These are phyloP conservation scores for Citrus medica DNA, from an alignment of 345 rosid genomes.

Conservation along the genomic window DNA sequence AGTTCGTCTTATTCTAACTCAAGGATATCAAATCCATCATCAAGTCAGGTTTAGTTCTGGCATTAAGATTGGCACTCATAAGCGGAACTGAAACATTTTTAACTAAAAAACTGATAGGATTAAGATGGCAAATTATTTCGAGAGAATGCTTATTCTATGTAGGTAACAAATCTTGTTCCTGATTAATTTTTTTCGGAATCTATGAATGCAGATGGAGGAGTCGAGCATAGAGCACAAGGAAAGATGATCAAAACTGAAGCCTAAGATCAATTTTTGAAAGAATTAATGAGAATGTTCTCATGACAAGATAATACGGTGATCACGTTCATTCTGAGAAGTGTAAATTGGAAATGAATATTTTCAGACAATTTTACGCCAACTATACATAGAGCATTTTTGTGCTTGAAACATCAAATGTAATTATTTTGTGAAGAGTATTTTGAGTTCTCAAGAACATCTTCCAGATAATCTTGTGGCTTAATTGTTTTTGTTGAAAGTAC, in stretches of 20 bases:
- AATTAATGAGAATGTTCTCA: not conserved
- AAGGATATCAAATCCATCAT: not conserved
- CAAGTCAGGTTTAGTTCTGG: conserved; percentile 20
- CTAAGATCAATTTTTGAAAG: not conserved
- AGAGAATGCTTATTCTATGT: not conserved
- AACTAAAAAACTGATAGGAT: not conserved
- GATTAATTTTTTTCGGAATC: not conserved
- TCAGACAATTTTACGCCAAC: not conserved
- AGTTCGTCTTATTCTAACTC: conserved; percentile 10
- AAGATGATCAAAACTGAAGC: not conserved
- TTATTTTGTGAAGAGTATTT: not conserved
- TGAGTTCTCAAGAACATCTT: not conserved
- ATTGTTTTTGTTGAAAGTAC: not conserved
- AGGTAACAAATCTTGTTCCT: not conserved
- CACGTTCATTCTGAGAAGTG: not conserved
- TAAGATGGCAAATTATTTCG: not conserved
- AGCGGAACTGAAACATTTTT: not conserved
- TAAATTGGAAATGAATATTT: not conserved
- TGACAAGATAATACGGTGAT: not conserved
- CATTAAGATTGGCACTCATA: not conserved
- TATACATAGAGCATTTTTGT: conserved; percentile 2
- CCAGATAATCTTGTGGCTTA: not conserved
- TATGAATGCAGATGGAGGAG: not conserved
- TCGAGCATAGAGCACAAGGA: not conserved
- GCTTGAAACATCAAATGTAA: conserved; percentile 11